Evolutionary conservation across 1,284 basidiomycete species (phyloP), one percentile per base, ranked within the genome.

Genomic region (Puccinia polysora): DNA sequence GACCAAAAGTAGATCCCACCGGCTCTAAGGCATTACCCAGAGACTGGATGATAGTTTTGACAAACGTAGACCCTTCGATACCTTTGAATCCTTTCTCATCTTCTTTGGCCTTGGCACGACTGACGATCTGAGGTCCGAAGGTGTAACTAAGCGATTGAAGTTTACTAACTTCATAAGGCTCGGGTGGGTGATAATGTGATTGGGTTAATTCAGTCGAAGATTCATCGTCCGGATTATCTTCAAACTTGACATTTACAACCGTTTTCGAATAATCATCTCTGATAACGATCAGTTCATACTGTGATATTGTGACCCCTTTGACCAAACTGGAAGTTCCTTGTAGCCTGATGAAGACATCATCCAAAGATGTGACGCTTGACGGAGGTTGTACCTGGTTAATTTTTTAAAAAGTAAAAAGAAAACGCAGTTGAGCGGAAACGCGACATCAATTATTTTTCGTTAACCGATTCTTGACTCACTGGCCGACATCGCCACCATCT

Each of bases 231-330:
- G 50, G 28, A 38, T 34, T 58, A 47, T 69, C 65, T 50, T 56
- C 65, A 55, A 69, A 69, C 30, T 69, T 43, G n/a, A 69, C 56
- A 12, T 55, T 55, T 2, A 69, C 65, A 12, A 69, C 43, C 55
- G 65, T 69, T 45, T 69, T 69, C 15, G 65, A 69, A 40, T 69
- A 69, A 69, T 69, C 65, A 59, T 69, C 65, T 38, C 65, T 32
- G 14, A 69, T 69, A 2, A 69, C 65, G 10, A 69, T 50, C 23
- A 69, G 36, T 36, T 69, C 65, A 34, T 69, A 69, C 28, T 69
- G 53, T 6, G 55, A 69, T 18, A 45, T 60, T 12, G 65, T 34
- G 7, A 59, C 25, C 18, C 65, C 65, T 34, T 50, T 58, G n/a
- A 20, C 30, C 14, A 69, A 32, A 43, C 40, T 69, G 12, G 65